Evolutionary conservation across 2,329 filamentous ascomycete genomes (phyloP).

Genomic region (Emmonsiellopsis sp.): DNA sequence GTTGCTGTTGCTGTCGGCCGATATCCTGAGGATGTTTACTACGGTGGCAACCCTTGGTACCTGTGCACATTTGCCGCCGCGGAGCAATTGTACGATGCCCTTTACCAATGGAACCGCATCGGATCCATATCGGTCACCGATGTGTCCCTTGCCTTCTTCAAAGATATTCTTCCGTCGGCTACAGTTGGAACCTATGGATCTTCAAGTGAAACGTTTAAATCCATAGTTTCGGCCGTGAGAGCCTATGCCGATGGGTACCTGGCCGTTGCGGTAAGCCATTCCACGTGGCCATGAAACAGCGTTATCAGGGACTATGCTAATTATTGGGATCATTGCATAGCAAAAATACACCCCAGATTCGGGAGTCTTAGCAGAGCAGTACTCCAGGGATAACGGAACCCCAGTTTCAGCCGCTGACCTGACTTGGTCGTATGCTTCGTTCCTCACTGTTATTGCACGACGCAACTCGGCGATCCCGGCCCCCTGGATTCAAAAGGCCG

Average conservation of each 20-base stretch:
- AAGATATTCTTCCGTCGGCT: constrained; percentile 50
- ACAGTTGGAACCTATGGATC: constrained; percentile 56
- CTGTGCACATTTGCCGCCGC: constrained; percentile 65
- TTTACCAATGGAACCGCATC: constrained; percentile 60
- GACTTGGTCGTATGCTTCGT: constrained; percentile 39
- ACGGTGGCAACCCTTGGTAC: constrained; percentile 73
- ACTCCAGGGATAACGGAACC: constrained; percentile 24
- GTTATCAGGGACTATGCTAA: not conserved
- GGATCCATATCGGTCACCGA: constrained; percentile 57
- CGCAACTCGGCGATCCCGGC: constrained; percentile 24
- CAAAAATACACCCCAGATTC: constrained; percentile 44
- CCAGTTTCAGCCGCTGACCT: constrained; percentile 32
- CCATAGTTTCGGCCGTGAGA: constrained; percentile 49
- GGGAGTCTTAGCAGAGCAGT: constrained; percentile 44
- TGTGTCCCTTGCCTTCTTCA: constrained; percentile 63
- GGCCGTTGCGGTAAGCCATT: constrained; percentile 25
- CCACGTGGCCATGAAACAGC: not conserved
- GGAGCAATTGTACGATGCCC: constrained; percentile 68
- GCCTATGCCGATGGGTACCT: constrained; percentile 53
- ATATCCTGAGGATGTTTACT: constrained; percentile 66
- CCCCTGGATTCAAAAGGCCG: constrained; percentile 25
- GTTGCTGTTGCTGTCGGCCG: constrained; percentile 55
- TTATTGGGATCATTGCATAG: not conserved
- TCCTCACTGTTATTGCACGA: constrained; percentile 29
- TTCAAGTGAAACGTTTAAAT: constrained; percentile 32